These are phyloP conservation scores for Geosmithia putterillii DNA, from an alignment of 2,329 filamentous ascomycete genomes.

Conservation along the genomic window DNA sequence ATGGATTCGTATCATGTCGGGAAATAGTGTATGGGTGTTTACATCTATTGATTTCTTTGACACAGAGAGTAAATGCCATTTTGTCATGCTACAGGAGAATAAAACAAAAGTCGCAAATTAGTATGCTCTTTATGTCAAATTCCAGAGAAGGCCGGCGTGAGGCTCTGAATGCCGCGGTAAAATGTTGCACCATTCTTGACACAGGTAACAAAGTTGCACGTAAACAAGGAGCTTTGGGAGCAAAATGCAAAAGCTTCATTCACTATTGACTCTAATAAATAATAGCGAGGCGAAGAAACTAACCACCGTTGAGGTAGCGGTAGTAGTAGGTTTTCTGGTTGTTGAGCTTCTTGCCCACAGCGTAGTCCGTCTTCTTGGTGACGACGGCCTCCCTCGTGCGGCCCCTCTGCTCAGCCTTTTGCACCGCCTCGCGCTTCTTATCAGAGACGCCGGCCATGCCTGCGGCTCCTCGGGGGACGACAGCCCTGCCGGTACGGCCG, in stretches of 20 bases:
- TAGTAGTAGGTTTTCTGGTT: conserved; percentile 54
- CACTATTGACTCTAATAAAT: neutral
- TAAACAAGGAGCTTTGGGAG: no score
- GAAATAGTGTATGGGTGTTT: no score
- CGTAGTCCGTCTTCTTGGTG: conserved; percentile 52
- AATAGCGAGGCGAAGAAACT: conserved; percentile 6
- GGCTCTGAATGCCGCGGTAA: no score
- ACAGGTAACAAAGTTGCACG: no score
- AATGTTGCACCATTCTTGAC: no score
- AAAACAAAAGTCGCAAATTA: no score
- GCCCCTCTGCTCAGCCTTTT: conserved; percentile 55
- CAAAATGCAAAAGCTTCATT: neutral
- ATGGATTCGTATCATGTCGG: no score
- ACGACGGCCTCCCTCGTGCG: conserved; percentile 51
- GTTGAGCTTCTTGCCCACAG: conserved; percentile 63
- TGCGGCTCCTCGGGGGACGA: conserved; percentile 56
- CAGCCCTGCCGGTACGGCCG: conserved; percentile 32
- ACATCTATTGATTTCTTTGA: no score
- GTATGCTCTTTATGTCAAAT: no score
- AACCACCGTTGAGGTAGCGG: conserved; percentile 32
- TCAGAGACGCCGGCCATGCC: conserved; percentile 70
- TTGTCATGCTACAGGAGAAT: no score
- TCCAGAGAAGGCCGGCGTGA: no score
- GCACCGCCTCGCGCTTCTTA: conserved; percentile 59
- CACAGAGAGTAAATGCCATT: no score